Evolutionary conservation across 495 filamentous ascomycete species (phyloP).

Genomic region (Chaetomium cochliodes): DNA sequence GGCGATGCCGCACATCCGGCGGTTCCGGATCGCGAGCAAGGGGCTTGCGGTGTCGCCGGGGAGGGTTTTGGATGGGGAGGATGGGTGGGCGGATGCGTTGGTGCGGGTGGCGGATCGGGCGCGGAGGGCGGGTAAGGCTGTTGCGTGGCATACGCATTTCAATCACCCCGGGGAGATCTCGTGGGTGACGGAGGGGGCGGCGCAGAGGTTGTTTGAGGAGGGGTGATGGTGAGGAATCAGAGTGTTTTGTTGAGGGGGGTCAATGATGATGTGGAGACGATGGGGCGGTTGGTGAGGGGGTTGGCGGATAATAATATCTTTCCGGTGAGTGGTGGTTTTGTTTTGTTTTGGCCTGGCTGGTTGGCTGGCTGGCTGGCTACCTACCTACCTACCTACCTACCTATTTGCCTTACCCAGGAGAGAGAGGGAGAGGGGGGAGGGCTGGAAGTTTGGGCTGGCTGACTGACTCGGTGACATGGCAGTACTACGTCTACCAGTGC

Average conservation of each 20-base stretch:
- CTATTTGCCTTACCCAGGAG: no score
- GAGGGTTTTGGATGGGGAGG: conserved; percentile 49
- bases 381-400: neutral
- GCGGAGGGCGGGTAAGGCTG: conserved; percentile 51
- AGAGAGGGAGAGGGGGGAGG: no score
- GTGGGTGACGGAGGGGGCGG: conserved; percentile 56
- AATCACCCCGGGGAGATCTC: conserved; percentile 60
- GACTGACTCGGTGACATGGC: neutral
- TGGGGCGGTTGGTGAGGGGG: conserved; percentile 49
- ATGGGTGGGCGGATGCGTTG: conserved; percentile 53
- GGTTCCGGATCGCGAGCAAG: conserved; percentile 58
- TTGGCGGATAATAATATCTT: conserved; percentile 56
- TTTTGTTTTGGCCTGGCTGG: no score
- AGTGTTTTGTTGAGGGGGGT: conserved; percentile 55
- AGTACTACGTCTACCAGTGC: conserved; percentile 61
- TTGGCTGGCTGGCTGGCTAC: neutral
- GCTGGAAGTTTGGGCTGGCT: no score
- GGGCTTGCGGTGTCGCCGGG: conserved; percentile 54
- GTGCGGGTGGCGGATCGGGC: conserved; percentile 50
- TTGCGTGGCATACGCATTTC: conserved; percentile 62
- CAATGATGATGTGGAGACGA: conserved; percentile 54
- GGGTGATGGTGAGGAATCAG: conserved; percentile 54
- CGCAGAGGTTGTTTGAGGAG: conserved; percentile 47
- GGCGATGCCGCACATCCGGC: conserved; percentile 43
- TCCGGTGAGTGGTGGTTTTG: conserved; percentile 47